Conservation (phyloP, 345 rosid genomes). For the Heritiera littoralis region DNA sequence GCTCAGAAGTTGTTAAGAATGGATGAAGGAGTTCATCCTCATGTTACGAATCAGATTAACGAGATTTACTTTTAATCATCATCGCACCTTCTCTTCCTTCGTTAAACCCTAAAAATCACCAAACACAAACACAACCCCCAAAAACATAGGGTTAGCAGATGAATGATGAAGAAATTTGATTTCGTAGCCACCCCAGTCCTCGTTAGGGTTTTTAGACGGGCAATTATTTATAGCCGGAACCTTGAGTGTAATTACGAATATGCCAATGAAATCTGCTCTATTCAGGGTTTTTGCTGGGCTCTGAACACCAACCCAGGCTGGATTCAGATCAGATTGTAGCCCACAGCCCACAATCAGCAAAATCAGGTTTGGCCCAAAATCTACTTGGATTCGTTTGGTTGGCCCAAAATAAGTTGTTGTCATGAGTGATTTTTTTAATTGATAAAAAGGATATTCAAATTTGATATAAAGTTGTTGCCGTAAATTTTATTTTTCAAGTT, state of each 20-base stretch:
- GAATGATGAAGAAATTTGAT: neutral
- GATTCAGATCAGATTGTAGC: neutral
- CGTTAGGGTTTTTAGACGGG: neutral
- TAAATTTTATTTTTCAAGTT: no score
- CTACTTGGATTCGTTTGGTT: neutral
- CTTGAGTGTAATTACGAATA: neutral
- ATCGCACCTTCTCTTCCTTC: conserved; percentile 22
- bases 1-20: conserved; percentile 31
- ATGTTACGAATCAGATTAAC: conserved; percentile 34
- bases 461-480: no score
- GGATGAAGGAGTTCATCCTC: conserved; percentile 27
- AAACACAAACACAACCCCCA: neutral
- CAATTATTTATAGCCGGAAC: neutral
- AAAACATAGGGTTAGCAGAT: neutral
- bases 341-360: conserved; percentile 1
- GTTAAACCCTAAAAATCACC: neutral
- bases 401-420: no score
- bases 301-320: no score
- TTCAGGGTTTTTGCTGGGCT: neutral
- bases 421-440: no score
- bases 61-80: conserved; percentile 32
- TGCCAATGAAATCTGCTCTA: neutral
- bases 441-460: no score
- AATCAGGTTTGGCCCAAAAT: neutral
- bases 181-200: neutral